A percentile compares a stretch with the other conserved stretches of the same genome.
Evolutionary conservation across 2,329 filamentous ascomycete species (phyloP).

Genomic region (Monosporascus sp.): DNA sequence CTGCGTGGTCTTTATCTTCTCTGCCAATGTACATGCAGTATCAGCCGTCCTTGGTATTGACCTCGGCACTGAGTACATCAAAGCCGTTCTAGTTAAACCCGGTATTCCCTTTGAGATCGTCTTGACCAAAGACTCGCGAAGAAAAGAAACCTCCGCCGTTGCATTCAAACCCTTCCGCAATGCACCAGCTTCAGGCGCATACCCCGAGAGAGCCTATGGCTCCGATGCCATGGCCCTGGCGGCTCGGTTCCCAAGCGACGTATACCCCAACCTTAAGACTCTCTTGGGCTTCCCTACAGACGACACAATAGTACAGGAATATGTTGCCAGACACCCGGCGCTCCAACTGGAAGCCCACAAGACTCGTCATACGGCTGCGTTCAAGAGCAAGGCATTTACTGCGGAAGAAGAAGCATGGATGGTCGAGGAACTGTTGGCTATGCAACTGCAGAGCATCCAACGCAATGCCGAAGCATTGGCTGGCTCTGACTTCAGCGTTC

Average conservation of each 20-base stretch:
- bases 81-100: conserved; percentile 91
- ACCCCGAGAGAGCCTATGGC: conserved; percentile 87
- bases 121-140: conserved; percentile 93
- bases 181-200: conserved; percentile 58
- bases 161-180: conserved; percentile 83
- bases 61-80: conserved; percentile 94
- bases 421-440: conserved; percentile 90
- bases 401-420: conserved; percentile 63
- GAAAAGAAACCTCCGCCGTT: conserved; percentile 88
- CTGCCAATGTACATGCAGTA: conserved; percentile 46
- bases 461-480: conserved; percentile 82
- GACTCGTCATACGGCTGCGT: conserved; percentile 66
- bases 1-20: conserved; percentile 37
- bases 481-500: conserved; percentile 67
- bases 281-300: conserved; percentile 71
- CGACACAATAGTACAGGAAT: conserved; percentile 61
- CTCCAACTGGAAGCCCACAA: conserved; percentile 61
- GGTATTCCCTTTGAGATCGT: conserved; percentile 97
- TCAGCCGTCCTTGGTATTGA: conserved; percentile 87
- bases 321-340: conserved; percentile 71
- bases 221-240: conserved; percentile 85
- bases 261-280: conserved; percentile 90
- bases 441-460: conserved; percentile 90
- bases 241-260: conserved; percentile 83
- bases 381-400: conserved; percentile 68